phyloP scores from a whole-genome alignment of 257 asterid species.

The Nicotiana noctiflora region DNA sequence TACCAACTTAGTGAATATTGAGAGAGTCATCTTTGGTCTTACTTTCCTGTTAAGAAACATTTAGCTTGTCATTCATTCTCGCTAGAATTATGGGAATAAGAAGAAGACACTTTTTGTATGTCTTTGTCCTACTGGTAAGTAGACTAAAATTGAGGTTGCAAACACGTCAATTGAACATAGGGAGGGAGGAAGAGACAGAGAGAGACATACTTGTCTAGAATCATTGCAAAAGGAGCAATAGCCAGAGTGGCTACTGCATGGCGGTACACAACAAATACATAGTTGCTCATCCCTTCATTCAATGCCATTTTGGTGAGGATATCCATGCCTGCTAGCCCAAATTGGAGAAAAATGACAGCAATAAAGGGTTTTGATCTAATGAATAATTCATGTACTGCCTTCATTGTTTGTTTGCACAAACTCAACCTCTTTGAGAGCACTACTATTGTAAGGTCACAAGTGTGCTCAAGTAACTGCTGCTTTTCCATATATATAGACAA shows the following conservation, averaged over 20 bases:
- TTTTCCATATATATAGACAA: conserved; percentile 10
- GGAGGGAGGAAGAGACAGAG: background rate
- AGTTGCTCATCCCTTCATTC: conserved; percentile 93
- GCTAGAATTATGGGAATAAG: background rate
- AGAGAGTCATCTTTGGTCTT: conserved; percentile 77
- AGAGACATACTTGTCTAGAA: conserved; percentile 57
- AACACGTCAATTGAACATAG: background rate
- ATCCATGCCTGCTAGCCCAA: conserved; percentile 92
- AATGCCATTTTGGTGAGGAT: conserved; percentile 75
- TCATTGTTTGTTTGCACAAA: conserved; percentile 10
- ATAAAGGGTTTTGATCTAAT: conserved; percentile 57
- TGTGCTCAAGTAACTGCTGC: background rate
- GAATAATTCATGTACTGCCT: conserved; percentile 15
- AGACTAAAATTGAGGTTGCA: background rate
- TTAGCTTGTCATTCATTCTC: background rate
- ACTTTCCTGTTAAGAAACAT: conserved; percentile 49
- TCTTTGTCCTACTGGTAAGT: background rate
- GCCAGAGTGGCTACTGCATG: conserved; percentile 72
- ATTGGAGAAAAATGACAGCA: conserved; percentile 71
- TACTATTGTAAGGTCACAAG: background rate
- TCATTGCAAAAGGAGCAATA: conserved; percentile 77
- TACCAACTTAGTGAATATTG: conserved; percentile 53
- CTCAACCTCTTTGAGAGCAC: background rate
- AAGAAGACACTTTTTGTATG: background rate
- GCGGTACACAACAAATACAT: conserved; percentile 80